Conservation (phyloP, 768 basidiomycete species). For the Leccinum arenicola region DNA sequence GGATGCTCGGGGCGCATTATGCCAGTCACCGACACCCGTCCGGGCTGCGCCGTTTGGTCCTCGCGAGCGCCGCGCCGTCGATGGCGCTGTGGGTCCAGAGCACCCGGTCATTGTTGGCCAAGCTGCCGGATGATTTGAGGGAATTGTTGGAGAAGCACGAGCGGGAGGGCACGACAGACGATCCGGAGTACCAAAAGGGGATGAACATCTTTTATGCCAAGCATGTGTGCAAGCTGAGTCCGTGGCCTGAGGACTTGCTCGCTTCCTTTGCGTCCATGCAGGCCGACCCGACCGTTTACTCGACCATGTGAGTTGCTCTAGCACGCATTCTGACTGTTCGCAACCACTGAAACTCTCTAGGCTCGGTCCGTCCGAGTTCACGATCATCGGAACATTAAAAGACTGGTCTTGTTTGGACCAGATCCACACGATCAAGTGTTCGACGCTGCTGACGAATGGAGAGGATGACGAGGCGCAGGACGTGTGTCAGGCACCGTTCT, state of each 20-base stretch:
- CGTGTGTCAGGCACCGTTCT: constrained; percentile 32
- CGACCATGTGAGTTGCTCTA: constrained; percentile 30
- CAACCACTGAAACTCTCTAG: not conserved
- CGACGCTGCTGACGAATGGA: constrained; percentile 40
- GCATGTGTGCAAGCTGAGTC: constrained; percentile 35
- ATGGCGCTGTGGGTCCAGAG: constrained; percentile 29
- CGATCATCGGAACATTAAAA: constrained; percentile 40
- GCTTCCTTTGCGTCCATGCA: constrained; percentile 25
- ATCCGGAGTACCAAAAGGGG: constrained; percentile 33
- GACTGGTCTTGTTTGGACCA: constrained; percentile 47
- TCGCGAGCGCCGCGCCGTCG: constrained; percentile 35
- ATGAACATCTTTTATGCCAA: constrained; percentile 31
- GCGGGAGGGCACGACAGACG: constrained; percentile 29
- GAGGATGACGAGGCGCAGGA: constrained; percentile 39
- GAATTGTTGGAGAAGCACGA: constrained; percentile 34
- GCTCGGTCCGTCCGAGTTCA: constrained; percentile 35
- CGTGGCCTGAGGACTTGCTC: constrained; percentile 35
- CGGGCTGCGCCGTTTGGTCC: constrained; percentile 37
- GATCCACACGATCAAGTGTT: constrained; percentile 37
- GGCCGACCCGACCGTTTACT: constrained; percentile 34
- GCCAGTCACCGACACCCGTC: constrained; percentile 36
- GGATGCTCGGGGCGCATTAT: constrained; percentile 46
- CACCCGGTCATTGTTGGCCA: constrained; percentile 22
- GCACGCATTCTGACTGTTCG: not conserved
- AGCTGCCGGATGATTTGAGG: constrained; percentile 27